Evolutionary conservation across 2,329 filamentous ascomycete species (phyloP), one percentile per base, ranked within the genome.

Genomic region (Diaporthe sp.): DNA sequence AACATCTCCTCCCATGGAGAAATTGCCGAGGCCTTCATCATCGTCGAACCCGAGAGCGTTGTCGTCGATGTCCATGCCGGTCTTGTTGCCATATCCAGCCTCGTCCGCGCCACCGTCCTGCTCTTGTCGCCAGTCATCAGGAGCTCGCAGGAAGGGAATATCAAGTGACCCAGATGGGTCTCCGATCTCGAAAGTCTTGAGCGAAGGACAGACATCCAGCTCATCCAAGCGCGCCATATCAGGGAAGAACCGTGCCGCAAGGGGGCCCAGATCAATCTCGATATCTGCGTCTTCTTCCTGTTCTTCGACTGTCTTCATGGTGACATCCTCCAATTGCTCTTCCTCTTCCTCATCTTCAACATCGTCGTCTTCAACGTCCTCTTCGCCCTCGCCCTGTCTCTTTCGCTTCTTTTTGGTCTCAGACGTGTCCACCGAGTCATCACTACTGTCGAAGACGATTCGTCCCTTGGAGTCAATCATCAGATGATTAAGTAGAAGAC

Each of bases 401-500:
- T 82, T 81, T 51, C 82, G 80, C 76, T 81, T 81, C 81, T 83
- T 86, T 73, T 83, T 85, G n/a, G 82, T 81, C 25, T 82, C 82
- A 17, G 86, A 85, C 25, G 86, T 86, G 77, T 92, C 91, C 22
- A 87, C 90, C 28, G 90, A 85, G 82, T 98, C 97, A 82, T 99
- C 96, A 81, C 96, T 98, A 86, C 96, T 98, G 85, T 99, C 97
- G 82, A 99, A 99, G 7, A 99, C 96, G 77, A 99, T 99, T 49
- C 96, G 92, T 57, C 97, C 97, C 78, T 95, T 92, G 2, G 92
- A 91, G 83, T 99, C 97, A 78, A 99, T 98, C 81, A 96, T 95
- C n/a, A 99, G 88, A 84, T 99, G 96, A 81, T 99, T 99, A 44
- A 99, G 89, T 28, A 99, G 88, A 57, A 99, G 88, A 28, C 97